These are phyloP conservation scores for Cryoendolithus antarcticus DNA, from an alignment of 2,329 filamentous ascomycete species.

Conservation along the genomic window DNA sequence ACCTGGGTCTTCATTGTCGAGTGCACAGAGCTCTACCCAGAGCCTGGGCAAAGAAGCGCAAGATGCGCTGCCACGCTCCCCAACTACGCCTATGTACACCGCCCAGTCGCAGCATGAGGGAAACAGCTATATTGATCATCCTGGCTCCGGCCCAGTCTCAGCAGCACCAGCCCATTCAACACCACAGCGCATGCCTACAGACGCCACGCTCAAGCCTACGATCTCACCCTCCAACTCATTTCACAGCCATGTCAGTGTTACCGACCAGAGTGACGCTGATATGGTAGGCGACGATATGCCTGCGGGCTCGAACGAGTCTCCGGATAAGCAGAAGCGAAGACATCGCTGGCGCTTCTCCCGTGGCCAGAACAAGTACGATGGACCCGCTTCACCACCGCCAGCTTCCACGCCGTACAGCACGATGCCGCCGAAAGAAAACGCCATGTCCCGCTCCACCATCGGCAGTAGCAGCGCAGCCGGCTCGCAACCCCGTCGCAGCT, in stretches of 20 bases:
- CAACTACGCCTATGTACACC: conserved; percentile 7
- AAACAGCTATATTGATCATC: not conserved
- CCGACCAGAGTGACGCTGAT: conserved; percentile 72
- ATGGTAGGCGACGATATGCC: conserved; percentile 49
- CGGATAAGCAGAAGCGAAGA: conserved; percentile 53
- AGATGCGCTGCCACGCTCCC: conserved; percentile 4
- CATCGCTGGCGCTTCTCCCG: conserved; percentile 59
- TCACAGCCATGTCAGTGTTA: conserved; percentile 56
- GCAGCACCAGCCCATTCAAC: conserved; percentile 53
- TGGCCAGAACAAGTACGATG: conserved; percentile 18
- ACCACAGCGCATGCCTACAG: conserved; percentile 62
- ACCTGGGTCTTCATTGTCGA: conserved; percentile 65
- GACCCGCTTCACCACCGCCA: conserved; percentile 11
- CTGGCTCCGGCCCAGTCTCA: no score
- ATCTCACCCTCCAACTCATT: conserved; percentile 66
- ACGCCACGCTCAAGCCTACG: conserved; percentile 47
- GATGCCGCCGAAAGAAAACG: conserved; percentile 19
- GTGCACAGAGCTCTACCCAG: conserved; percentile 78
- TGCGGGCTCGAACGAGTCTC: conserved; percentile 4
- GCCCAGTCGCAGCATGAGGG: no score
- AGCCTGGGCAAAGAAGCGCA: conserved; percentile 38
- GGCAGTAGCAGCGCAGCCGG: conserved; percentile 15
- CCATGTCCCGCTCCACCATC: conserved; percentile 21
- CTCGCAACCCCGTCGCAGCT: conserved; percentile 16
- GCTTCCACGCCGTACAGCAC: conserved; percentile 13